Evolutionary conservation across 2,329 filamentous ascomycete species (phyloP).

Genomic region (Chalaropsis thielavioides): DNA sequence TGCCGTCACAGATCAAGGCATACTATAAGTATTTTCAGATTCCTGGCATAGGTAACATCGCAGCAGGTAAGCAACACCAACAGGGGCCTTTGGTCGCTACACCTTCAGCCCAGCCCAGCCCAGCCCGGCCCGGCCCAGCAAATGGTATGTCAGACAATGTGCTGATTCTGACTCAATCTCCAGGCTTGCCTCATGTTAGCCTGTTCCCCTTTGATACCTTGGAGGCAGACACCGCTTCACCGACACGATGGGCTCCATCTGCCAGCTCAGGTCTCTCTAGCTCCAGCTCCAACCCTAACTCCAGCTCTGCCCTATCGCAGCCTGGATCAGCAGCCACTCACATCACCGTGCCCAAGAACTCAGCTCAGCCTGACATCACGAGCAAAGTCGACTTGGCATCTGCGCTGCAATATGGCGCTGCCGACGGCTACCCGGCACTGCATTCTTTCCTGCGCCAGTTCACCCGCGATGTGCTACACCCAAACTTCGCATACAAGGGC

Average conservation of each 20-base stretch:
- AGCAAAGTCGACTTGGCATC: constrained; percentile 67
- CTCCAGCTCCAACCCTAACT: constrained; percentile 4
- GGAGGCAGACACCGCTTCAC: constrained; percentile 62
- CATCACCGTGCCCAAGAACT: constrained; percentile 58
- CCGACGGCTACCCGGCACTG: constrained; percentile 66
- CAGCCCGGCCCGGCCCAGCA: no score
- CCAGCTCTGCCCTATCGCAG: constrained; percentile 18
- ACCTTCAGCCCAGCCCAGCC: background rate
- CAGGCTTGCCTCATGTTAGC: constrained; percentile 63
- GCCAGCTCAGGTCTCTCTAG: constrained; percentile 17
- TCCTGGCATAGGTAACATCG: constrained; percentile 46
- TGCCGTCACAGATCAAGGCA: constrained; percentile 54
- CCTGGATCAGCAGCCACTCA: constrained; percentile 29
- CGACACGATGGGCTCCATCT: constrained; percentile 56
- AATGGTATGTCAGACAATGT: background rate
- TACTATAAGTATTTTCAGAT: constrained; percentile 75
- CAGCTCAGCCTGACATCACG: constrained; percentile 39
- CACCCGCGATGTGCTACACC: constrained; percentile 60
- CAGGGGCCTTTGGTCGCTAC: constrained; percentile 18
- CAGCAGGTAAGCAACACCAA: constrained; percentile 38
- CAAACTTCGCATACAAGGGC: constrained; percentile 60
- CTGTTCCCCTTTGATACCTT: constrained; percentile 89
- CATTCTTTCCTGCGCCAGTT: constrained; percentile 68
- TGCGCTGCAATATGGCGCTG: constrained; percentile 76
- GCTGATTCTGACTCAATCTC: background rate